A percentile compares a stretch with the other conserved stretches of the same genome.
phyloP scores from a whole-genome alignment of 176 grass and related monocot species.

The Elymus sibiricus region DNA sequence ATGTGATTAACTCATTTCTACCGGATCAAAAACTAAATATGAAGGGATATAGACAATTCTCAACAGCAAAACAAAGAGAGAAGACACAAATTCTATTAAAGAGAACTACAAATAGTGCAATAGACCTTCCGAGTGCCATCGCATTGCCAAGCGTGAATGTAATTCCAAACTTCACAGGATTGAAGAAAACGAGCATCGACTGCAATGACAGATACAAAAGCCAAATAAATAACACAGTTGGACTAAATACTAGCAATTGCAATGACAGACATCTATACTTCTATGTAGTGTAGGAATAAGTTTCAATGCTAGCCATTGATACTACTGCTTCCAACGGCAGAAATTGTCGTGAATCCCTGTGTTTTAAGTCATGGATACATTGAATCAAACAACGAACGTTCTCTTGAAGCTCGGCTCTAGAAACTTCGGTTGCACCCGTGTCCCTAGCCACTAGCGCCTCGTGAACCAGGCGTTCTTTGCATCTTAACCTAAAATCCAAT shows the following conservation, averaged over 20 bases:
- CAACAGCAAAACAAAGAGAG: neutral
- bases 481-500: no score
- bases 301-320: no score
- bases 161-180: conserved; percentile 93
- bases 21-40: neutral
- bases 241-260: neutral
- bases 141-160: conserved; percentile 99
- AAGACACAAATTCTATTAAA: neutral
- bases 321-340: no score
- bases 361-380: no score
- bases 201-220: conserved; percentile 29
- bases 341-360: no score
- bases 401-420: no score
- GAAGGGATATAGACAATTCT: neutral
- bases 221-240: neutral
- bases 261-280: no score
- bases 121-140: conserved; percentile 94
- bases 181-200: conserved; percentile 99
- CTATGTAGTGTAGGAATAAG: no score
- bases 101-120: conserved; percentile 4
- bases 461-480: no score
- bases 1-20: neutral
- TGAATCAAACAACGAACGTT: no score
- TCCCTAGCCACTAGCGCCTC: no score
- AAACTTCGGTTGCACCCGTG: no score